Evolutionary conservation across 805 yeast genomes (phyloP), one percentile per base, ranked within the genome.

Genomic region (Saccharomycopsis fermentans): DNA sequence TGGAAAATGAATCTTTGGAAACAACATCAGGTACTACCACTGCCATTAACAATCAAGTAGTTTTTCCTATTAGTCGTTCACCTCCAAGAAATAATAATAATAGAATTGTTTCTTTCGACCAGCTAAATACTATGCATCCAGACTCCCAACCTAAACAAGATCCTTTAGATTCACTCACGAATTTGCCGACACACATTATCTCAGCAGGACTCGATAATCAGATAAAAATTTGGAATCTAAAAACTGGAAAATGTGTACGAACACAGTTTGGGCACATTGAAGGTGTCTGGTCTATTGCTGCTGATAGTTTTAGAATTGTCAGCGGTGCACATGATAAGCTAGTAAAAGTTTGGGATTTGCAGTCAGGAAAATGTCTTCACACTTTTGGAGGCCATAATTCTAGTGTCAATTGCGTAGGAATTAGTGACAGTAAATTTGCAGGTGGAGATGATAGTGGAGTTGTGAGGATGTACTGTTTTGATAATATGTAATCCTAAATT

Each of bases 221-320:
- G 6, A 90, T 91, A 70, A 90, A 91, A 69, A 71, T 92, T 54
- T 91, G 97, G 97, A 95, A 90, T 65, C 86, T 90, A 34, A 77
- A 76, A 62, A 82, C 94, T 0, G 97, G 97, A 3, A 81, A 83
- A 69, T 92, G 98, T 68, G 81, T 90, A 11, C 78, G 97, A 59
- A 94, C 99, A 0, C 92, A 94, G 70, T 94, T 92, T 74, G 99
- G 99, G 2, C 99, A 94, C 69, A 90, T 92, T 57, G 98, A 94
- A 71, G 99, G 99, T 24, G 96, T 94, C 19, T 92, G 98, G 97
- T 90, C 92, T 50, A 86, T 94, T 58, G 90, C 94, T 17, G 96
- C 97, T 0, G 98, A 94, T 73, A 90, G 91, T 43, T 94, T 94
- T 77, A 80, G 99, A 64, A 87, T 94, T 52, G 87, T 92, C 11